These are phyloP conservation scores for Cyphellophora europaea DNA, from an alignment of 2,329 filamentous ascomycete genomes.

Conservation along the genomic window DNA sequence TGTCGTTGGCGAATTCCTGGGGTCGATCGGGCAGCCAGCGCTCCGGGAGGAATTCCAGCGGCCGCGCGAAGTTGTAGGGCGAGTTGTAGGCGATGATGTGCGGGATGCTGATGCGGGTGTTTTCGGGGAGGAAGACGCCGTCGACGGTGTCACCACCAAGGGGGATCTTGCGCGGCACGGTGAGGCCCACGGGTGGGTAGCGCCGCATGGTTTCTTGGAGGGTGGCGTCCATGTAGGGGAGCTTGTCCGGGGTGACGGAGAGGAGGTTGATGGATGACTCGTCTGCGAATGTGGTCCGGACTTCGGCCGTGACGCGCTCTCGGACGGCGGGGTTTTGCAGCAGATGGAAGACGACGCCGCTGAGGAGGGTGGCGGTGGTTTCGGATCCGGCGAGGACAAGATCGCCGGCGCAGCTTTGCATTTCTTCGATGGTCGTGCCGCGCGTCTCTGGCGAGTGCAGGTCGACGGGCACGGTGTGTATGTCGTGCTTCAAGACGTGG, in stretches of 20 bases:
- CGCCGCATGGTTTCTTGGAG: constrained; percentile 40
- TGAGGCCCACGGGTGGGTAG: constrained; percentile 30
- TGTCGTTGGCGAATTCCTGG: constrained; percentile 31
- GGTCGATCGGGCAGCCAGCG: constrained; percentile 32
- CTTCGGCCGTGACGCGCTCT: constrained; percentile 16
- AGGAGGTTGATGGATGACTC: constrained; percentile 23
- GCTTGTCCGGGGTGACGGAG: constrained; percentile 22
- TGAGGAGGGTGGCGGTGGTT: constrained; percentile 31
- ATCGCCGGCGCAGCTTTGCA: background rate
- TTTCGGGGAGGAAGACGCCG: too few relatives aligned
- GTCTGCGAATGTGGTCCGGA: constrained; percentile 20
- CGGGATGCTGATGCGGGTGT: too few relatives aligned
- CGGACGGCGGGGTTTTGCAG: constrained; percentile 16
- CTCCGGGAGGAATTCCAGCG: constrained; percentile 25
- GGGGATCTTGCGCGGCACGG: constrained; percentile 10
- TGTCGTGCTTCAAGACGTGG: constrained; percentile 4
- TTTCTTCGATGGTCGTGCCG: background rate
- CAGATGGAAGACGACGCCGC: constrained; percentile 25
- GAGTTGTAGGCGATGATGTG: constrained; percentile 8
- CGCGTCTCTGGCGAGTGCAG: constrained; percentile 10
- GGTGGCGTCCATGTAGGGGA: constrained; percentile 35
- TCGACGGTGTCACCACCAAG: too few relatives aligned
- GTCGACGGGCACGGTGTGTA: constrained; percentile 8
- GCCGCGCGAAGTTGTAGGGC: constrained; percentile 10
- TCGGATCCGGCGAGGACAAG: constrained; percentile 32